phyloP scores from a whole-genome alignment of 1,139 yeast species.

The Suhomyces terraborum region DNA sequence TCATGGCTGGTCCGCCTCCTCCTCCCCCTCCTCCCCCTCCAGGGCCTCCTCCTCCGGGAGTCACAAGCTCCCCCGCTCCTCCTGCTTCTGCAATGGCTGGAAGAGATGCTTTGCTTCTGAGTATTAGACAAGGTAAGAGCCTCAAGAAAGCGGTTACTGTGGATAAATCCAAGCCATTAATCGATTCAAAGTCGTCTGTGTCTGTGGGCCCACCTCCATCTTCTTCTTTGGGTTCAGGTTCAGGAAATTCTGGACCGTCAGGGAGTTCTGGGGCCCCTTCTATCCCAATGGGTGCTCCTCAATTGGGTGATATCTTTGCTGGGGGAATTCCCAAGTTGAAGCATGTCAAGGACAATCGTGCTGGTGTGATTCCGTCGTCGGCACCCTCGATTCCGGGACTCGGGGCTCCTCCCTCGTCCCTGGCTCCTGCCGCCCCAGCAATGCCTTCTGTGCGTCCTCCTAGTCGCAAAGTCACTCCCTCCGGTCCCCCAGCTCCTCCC shows the following conservation, averaged over 20 bases:
- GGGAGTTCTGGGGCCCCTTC: conserved; percentile 21
- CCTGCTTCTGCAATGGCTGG: conserved; percentile 47
- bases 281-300: conserved; percentile 45
- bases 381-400: conserved; percentile 38
- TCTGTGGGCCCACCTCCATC: conserved; percentile 14
- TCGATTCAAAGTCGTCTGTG: conserved; percentile 35
- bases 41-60: conserved; percentile 12
- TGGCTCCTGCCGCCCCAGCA: conserved; percentile 10
- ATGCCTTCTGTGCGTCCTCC: conserved; percentile 14
- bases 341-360: conserved; percentile 49
- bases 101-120: conserved; percentile 81
- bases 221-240: conserved; percentile 14
- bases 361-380: conserved; percentile 43
- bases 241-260: conserved; percentile 10
- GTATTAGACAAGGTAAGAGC: conserved; percentile 75
- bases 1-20: conserved; percentile 28
- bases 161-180: conserved; percentile 47
- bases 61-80: conserved; percentile 22
- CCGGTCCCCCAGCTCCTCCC: conserved; percentile 16
- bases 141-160: conserved; percentile 69
- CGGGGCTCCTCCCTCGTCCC: not conserved
- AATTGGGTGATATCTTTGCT: conserved; percentile 77
- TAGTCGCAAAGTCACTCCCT: conserved; percentile 20
- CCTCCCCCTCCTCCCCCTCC: conserved; percentile 22
- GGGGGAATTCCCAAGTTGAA: conserved; percentile 84